phyloP scores from a whole-genome alignment of 306 rosid genomes.

The Begonia loranthoides region DNA sequence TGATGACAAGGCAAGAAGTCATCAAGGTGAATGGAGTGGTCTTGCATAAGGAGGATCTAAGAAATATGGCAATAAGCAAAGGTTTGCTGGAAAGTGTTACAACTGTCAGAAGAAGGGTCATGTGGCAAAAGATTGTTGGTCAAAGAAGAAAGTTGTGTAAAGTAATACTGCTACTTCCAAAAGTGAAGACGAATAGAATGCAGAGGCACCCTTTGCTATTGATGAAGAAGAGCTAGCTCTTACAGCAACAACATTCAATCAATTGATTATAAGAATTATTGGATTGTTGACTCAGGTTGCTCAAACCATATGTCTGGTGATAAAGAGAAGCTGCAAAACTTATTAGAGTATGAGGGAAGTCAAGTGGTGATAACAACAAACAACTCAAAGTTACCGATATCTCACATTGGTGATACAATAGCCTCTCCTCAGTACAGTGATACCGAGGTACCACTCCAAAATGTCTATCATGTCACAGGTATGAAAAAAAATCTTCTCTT shows the following conservation, averaged over 20 bases:
- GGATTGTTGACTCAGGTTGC: not conserved
- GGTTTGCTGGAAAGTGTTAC: not conserved
- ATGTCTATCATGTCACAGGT: not conserved
- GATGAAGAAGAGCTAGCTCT: constrained; percentile 4
- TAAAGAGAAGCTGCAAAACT: not conserved
- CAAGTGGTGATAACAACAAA: not conserved
- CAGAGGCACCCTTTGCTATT: not conserved
- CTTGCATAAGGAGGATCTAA: constrained; percentile 1
- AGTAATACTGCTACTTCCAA: not conserved
- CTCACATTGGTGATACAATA: not conserved
- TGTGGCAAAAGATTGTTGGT: constrained; percentile 1
- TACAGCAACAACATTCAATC: not conserved
- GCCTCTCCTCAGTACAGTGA: not conserved
- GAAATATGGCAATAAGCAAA: not conserved
- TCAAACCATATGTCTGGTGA: not conserved
- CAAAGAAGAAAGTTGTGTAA: not conserved
- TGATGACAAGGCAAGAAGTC: not conserved
- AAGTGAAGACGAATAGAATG: not conserved
- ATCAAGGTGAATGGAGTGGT: not conserved
- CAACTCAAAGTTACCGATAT: constrained; percentile 2
- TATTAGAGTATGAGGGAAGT: not conserved
- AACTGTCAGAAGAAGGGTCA: not conserved
- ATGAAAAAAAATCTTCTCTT: constrained; percentile 2
- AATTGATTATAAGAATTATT: not conserved
- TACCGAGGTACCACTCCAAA: not conserved